phyloP scores from a whole-genome alignment of 2,329 filamentous ascomycete genomes.

The Elsinoe australis region DNA sequence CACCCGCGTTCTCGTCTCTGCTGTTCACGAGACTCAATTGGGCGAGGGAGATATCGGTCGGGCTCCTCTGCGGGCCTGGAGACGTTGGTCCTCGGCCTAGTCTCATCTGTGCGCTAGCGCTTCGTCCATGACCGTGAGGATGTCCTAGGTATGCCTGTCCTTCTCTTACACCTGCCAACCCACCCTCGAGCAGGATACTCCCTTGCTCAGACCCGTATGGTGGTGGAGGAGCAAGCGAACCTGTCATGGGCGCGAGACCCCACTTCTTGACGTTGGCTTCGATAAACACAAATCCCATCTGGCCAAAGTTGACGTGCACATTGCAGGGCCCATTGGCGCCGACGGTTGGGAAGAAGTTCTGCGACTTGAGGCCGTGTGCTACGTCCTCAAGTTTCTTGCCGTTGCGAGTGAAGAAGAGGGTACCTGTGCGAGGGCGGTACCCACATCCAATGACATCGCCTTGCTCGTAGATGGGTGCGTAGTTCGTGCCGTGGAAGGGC shows the following conservation, averaged over 20 bases:
- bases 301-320: conserved; percentile 94
- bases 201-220: conserved; percentile 96
- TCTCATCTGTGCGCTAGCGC: conserved; percentile 70
- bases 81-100: conserved; percentile 60
- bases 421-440: conserved; percentile 87
- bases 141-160: conserved; percentile 50
- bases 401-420: conserved; percentile 96
- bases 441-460: conserved; percentile 94
- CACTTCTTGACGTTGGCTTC: conserved; percentile 99
- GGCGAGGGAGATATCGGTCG: conserved; percentile 91
- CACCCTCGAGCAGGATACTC: conserved; percentile 86
- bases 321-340: conserved; percentile 88
- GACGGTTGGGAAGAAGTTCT: conserved; percentile 97
- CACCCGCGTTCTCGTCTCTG: conserved; percentile 53
- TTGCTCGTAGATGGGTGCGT: conserved; percentile 79
- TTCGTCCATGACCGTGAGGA: conserved; percentile 52
- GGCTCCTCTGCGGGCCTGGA: conserved; percentile 80
- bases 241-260: conserved; percentile 92
- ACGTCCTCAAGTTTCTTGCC: conserved; percentile 96
- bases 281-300: conserved; percentile 97
- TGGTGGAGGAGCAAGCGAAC: conserved; percentile 86
- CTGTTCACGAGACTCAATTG: conserved; percentile 67
- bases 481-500: conserved; percentile 70
- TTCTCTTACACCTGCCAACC: conserved; percentile 48
- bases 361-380: conserved; percentile 81